Evolutionary conservation across 2,329 filamentous ascomycete genomes (phyloP).

Genomic region (Pseudogymnoascus sp.): DNA sequence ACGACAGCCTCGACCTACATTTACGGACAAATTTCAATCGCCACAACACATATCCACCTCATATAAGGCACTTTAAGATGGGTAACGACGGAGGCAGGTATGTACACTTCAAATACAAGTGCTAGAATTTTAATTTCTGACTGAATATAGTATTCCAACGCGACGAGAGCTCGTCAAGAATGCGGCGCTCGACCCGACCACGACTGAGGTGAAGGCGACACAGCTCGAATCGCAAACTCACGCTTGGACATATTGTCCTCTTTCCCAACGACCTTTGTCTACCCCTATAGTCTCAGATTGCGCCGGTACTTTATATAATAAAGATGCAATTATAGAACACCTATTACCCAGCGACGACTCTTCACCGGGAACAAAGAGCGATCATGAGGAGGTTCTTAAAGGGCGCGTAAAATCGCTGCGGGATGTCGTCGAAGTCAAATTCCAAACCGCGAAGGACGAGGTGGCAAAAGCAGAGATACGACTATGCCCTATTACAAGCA

Average conservation of each 20-base stretch:
- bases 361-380: slow-evolving; percentile 34
- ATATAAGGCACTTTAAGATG: slow-evolving; percentile 43
- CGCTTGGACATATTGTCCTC: slow-evolving; percentile 76
- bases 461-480: slow-evolving; percentile 46
- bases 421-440: slow-evolving; percentile 80
- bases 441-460: slow-evolving; percentile 41
- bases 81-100: slow-evolving; percentile 89
- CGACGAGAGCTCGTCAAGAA: slow-evolving; percentile 94
- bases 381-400: slow-evolving; percentile 52
- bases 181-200: slow-evolving; percentile 71
- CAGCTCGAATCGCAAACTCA: slow-evolving; percentile 78
- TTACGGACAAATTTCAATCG: background rate
- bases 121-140: slow-evolving; percentile 10
- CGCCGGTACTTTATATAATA: slow-evolving; percentile 83
- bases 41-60: background rate
- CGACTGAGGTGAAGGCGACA: slow-evolving; percentile 81
- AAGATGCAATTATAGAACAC: slow-evolving; percentile 73
- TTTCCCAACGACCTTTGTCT: slow-evolving; percentile 67
- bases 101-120: slow-evolving; percentile 14
- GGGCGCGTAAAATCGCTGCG: slow-evolving; percentile 67
- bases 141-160: slow-evolving; percentile 63
- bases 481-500: slow-evolving; percentile 81
- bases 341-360: slow-evolving; percentile 47
- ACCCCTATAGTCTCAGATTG: slow-evolving; percentile 71
- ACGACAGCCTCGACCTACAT: background rate